Evolutionary conservation across 306 rosid genomes (phyloP).

Genomic region (Castanea sativa): DNA sequence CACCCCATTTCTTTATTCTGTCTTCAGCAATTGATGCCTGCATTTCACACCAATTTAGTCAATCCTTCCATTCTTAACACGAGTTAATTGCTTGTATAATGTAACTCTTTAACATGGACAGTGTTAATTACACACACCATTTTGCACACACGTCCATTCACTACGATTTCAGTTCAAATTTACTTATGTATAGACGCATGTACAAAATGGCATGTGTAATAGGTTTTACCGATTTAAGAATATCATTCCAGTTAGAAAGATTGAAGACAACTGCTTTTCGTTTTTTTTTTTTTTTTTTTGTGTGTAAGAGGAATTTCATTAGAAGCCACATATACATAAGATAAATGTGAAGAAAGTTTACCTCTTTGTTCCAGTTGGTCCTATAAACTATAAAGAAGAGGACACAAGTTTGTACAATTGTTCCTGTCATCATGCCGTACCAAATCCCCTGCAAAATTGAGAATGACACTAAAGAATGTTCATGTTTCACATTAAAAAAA

Average conservation of each 20-base stretch:
- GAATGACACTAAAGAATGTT: neutral
- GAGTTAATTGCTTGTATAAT: neutral
- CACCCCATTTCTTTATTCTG: slow-evolving; percentile 53
- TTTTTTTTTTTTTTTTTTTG: too few species aligned
- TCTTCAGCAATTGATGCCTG: slow-evolving; percentile 50
- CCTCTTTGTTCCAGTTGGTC: slow-evolving; percentile 83
- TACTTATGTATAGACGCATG: too few species aligned
- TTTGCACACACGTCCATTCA: too few species aligned
- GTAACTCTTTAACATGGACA: too few species aligned
- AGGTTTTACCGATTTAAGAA: neutral
- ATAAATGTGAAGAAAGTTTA: neutral
- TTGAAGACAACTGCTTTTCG: neutral
- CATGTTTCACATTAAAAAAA: neutral
- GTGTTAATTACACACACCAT: too few species aligned
- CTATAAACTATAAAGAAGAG: slow-evolving; percentile 49
- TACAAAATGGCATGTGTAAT: too few species aligned
- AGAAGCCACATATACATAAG: neutral
- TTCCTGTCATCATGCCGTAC: slow-evolving; percentile 68
- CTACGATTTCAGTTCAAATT: too few species aligned
- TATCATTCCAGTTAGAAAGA: neutral
- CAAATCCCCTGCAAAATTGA: slow-evolving; percentile 64
- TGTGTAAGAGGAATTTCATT: too few species aligned
- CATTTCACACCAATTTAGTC: slow-evolving; percentile 7
- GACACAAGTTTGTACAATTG: slow-evolving; percentile 61
- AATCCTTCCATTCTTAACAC: neutral